Evolutionary conservation across 1,139 yeast genomes (phyloP).

Genomic region (Diutina rugosa): DNA sequence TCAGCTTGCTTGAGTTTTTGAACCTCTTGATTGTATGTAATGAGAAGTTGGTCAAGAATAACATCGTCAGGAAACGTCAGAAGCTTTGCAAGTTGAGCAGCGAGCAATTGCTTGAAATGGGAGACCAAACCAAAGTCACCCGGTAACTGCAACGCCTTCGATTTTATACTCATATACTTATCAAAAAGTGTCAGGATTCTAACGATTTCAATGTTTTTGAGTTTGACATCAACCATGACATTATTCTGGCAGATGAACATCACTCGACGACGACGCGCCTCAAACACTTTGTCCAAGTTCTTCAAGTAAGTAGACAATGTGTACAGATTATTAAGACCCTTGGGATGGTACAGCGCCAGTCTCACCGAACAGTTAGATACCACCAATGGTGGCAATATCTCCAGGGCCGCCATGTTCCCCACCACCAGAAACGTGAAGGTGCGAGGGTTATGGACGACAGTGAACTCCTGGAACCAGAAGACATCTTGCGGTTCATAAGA

Average conservation of each 20-base stretch:
- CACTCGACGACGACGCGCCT: background rate
- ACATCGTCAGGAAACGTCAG: background rate
- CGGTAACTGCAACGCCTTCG: background rate
- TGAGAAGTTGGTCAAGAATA: background rate
- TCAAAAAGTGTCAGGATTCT: background rate
- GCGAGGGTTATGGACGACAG: background rate
- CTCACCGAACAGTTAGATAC: background rate
- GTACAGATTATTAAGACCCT: constrained; percentile 1
- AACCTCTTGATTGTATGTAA: background rate
- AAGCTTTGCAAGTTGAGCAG: background rate
- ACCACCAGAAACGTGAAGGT: background rate
- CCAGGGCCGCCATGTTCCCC: constrained; percentile 1
- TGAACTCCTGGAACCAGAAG: background rate
- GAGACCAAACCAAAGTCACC: background rate
- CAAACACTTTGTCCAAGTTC: background rate
- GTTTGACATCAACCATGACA: background rate
- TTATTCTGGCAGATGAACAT: background rate
- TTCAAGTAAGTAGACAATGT: background rate
- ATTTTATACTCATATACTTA: background rate
- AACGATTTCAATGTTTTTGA: background rate
- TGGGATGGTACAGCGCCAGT: constrained; percentile 1
- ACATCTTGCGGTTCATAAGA: background rate
- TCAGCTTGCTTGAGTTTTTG: background rate
- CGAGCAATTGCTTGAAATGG: background rate
- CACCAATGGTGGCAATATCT: background rate